Conservation (phyloP, 1,139 yeast genomes). For the Suhomyces bolitotheri region DNA sequence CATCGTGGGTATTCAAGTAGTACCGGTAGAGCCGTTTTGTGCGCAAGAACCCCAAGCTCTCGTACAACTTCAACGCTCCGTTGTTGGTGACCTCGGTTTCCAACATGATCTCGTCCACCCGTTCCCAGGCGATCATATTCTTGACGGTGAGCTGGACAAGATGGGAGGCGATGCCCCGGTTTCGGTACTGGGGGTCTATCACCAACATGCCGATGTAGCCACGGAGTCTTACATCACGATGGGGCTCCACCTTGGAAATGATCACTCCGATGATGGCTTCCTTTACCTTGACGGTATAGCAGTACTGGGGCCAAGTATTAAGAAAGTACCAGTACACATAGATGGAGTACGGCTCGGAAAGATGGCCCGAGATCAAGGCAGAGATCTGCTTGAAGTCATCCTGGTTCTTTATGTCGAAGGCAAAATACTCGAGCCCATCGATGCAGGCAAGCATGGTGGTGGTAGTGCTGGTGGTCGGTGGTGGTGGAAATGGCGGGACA, state of each 20-base stretch:
- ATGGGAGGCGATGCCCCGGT: constrained; percentile 76
- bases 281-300: constrained; percentile 36
- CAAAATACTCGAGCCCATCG: constrained; percentile 20
- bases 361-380: constrained; percentile 34
- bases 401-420: constrained; percentile 20
- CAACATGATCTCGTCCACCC: constrained; percentile 83
- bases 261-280: constrained; percentile 63
- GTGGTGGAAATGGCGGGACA: neutral
- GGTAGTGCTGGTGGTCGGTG: neutral
- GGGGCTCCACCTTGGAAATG: constrained; percentile 81
- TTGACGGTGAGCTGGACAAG: constrained; percentile 65
- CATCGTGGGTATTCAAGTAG: constrained; percentile 90
- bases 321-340: constrained; percentile 52
- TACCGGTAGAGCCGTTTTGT: constrained; percentile 81
- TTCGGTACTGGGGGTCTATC: constrained; percentile 69
- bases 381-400: constrained; percentile 36
- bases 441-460: constrained; percentile 9
- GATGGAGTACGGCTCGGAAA: constrained; percentile 50
- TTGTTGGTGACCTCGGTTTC: constrained; percentile 87
- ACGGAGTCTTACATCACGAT: constrained; percentile 65
- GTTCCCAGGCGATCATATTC: constrained; percentile 57
- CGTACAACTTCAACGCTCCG: constrained; percentile 78
- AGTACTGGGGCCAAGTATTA: constrained; percentile 49
- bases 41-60: constrained; percentile 82
- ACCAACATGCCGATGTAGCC: constrained; percentile 98